Base-by-base conservation (phyloP, 768 basidiomycete species). In the Mycena pura region DNA sequence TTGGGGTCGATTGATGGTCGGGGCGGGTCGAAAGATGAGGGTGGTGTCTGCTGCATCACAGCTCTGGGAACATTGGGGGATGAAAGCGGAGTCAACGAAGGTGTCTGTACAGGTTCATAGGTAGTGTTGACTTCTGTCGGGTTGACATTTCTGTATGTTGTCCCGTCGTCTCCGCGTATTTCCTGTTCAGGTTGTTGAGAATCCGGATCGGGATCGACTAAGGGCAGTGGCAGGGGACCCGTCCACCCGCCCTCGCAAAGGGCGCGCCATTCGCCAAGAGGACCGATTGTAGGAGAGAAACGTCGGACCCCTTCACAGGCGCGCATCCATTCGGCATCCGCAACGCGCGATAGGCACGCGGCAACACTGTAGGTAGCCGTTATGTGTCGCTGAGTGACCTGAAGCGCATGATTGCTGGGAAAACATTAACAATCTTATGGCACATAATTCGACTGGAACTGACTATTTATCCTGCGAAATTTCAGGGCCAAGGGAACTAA, bases 401-500 rank as follows among this genome's bases (percentile, higher is more conserved):
- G 74, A 0, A 88, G 69, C 1, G 86, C 73, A 70, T 93, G 92
- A 45, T 91, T 87, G 67, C 91, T 93, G 68, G n/a, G 14, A 21
- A 31, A 19, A 19, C n/a, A 38, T 44, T 43, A 49, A 43, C n/a
- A 53, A 50, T 39, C 28, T n/a, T 21, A 39, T 39, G 9, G 27
- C 19, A 34, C 28, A 46, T 53, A 54, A 51, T 25, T 17, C 38
- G 15, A 44, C 61, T n/a, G 43, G 36, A 14, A 76, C 89, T 73
- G 46, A 92, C 91, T 88, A 85, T 80, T 91, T 92, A 67, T 90
- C 88, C 68, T 91, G 87, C 5, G 89, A 88, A 56, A 93, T 88
- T 69, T 92, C 91, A 9, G 90, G 89, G 1, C 90, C 91, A 14
- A 93, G 72, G 21, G 82, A 77, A 66, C 84, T 89, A 59, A 93